Evolutionary conservation across 331 rosid genomes (phyloP).

Genomic region (Telfairia occidentalis): DNA sequence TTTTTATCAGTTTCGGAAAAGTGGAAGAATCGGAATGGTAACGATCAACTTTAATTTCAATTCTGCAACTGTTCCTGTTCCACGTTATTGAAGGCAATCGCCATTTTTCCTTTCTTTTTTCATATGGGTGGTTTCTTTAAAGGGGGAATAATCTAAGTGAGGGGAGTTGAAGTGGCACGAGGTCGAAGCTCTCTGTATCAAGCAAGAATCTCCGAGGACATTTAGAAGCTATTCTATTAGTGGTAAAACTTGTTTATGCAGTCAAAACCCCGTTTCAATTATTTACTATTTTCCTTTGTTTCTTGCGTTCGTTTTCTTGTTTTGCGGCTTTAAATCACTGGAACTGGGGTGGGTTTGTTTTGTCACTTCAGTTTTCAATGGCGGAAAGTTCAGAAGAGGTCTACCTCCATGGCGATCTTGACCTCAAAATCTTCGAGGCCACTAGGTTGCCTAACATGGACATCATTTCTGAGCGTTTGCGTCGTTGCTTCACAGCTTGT

Average conservation of each 20-base stretch:
- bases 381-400: conserved; percentile 24
- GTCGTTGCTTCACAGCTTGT: conserved; percentile 71
- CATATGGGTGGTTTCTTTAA: background rate
- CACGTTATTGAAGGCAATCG: conserved; percentile 1
- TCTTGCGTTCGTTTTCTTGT: background rate
- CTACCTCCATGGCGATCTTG: conserved; percentile 80
- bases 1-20: background rate
- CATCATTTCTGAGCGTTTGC: conserved; percentile 45
- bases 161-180: background rate
- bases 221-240: background rate
- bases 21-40: background rate
- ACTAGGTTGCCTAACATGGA: conserved; percentile 71
- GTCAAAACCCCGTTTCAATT: background rate
- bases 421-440: conserved; percentile 47
- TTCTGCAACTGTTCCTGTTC: conserved; percentile 4
- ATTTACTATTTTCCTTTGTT: background rate
- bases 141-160: background rate
- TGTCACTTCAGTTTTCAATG: conserved; percentile 29
- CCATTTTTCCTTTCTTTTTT: background rate
- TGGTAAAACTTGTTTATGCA: background rate
- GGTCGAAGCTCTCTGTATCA: background rate
- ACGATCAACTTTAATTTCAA: background rate
- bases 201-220: background rate
- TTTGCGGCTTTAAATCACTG: background rate
- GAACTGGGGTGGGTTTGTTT: background rate